Base-by-base conservation (phyloP, 2,329 filamentous ascomycete genomes). In the Fusarium oxysporum region DNA sequence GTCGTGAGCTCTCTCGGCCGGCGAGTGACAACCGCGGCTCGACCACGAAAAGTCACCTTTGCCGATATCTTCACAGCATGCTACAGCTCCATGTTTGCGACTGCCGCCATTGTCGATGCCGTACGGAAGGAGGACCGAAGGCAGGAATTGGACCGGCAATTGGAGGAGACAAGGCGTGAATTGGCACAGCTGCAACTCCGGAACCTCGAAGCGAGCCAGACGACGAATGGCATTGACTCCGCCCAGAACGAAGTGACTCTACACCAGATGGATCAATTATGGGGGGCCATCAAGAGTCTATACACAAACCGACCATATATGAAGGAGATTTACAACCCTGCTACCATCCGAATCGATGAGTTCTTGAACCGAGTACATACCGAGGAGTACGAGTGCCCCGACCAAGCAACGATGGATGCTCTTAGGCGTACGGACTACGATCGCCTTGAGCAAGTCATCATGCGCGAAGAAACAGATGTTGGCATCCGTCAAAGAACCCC, bases 31-130 rank as follows among this genome's bases (percentile, higher is more conserved):
- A 86, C 86, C 44, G 82, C 75, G 45, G 82, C 85, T 37, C 80
- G 85, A 57, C 85, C 84, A 76, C 86, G 87, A 60, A 86, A 86
- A 72, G 80, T 86, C 47, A 85, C 84, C 44, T 80, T 85, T 76
- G 82, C 86, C 81, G 84, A 90, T 81, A 71, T 91, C 67, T 86
- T 92, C 78, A 93, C 91, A 30, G 88, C 92, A 43, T 88, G 87
- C 79, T 93, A 93, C 77, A 91, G 91, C 32, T 89, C 90, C 38
- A 87, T 92, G 60, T 88, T 93, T 76, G 91, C 90, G 9, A 88
- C 89, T 5, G 91, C 91, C 4, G 87, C 91, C 16, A 83, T 92
- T 6, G 83, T 88, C 35, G 92, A 94, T 79, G 88, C 88, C 10
- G 83, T 85, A 33, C 79, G 82, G 35, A 93, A 93, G 78, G 85